Conservation (phyloP, 2,329 filamentous ascomycete genomes). For the Elsinoe fawcettii region DNA sequence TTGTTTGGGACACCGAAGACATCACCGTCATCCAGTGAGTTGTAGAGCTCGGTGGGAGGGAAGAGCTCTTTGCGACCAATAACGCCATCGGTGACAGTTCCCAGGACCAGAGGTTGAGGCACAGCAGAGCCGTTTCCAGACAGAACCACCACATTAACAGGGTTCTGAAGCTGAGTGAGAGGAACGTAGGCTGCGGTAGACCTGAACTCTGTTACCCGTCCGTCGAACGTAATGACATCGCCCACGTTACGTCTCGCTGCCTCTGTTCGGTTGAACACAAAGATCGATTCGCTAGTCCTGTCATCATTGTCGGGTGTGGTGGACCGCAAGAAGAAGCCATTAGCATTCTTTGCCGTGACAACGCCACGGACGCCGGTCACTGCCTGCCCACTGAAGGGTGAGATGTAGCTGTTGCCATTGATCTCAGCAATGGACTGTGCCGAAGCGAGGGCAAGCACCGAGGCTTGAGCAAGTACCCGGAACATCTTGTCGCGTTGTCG, state of each 20-base stretch:
- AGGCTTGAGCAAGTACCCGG: background rate
- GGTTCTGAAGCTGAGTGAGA: constrained; percentile 55
- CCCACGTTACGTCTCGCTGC: constrained; percentile 51
- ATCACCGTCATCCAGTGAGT: constrained; percentile 55
- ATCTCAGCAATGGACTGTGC: constrained; percentile 39
- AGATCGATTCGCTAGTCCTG: constrained; percentile 57
- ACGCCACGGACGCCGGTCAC: constrained; percentile 56
- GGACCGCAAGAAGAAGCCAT: constrained; percentile 59
- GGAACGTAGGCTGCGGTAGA: constrained; percentile 51
- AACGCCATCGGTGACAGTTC: constrained; percentile 40
- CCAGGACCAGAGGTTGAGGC: constrained; percentile 50
- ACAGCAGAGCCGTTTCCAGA: constrained; percentile 47
- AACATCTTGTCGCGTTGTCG: background rate
- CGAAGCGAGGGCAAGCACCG: constrained; percentile 1
- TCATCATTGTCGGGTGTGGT: constrained; percentile 48
- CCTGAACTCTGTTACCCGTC: constrained; percentile 53
- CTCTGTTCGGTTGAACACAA: constrained; percentile 51
- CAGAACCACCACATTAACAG: constrained; percentile 46
- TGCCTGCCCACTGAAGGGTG: constrained; percentile 49
- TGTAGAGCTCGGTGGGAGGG: constrained; percentile 56
- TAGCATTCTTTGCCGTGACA: constrained; percentile 55
- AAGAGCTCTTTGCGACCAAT: constrained; percentile 23
- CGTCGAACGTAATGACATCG: constrained; percentile 54
- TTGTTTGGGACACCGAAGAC: constrained; percentile 60
- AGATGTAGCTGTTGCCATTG: constrained; percentile 59